Percentiles rank a stretch among this genome's conserved stretches.
Conservation (phyloP, 2,329 filamentous ascomycete species). For the Neophaeococcomyces aloes region DNA sequence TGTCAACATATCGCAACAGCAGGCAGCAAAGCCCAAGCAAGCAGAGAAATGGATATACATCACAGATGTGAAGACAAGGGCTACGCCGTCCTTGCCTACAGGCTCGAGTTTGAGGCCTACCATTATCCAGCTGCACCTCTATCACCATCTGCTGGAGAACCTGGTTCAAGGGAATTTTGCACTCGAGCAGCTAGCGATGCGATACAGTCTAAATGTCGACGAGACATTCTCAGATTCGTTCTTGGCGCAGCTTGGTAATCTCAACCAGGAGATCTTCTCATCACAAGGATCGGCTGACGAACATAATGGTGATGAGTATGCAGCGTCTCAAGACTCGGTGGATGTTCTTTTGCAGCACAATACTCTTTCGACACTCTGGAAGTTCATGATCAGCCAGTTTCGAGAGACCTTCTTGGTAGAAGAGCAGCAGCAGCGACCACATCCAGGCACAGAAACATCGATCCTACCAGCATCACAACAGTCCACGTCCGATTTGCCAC, state of each 20-base stretch:
- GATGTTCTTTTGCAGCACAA: conserved; percentile 48
- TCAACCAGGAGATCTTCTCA: conserved; percentile 59
- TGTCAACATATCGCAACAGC: conserved; percentile 19
- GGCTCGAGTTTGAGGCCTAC: conserved; percentile 61
- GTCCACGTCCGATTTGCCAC: conserved; percentile 26
- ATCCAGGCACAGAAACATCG: conserved; percentile 24
- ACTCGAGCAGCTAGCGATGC: conserved; percentile 55
- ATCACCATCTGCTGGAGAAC: conserved; percentile 70
- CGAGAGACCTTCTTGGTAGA: conserved; percentile 37
- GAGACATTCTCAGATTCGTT: conserved; percentile 67
- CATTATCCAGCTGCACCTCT: conserved; percentile 78
- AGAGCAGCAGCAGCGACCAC: conserved; percentile 10
- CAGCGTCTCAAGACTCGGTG: conserved; percentile 32
- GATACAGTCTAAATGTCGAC: conserved; percentile 58
- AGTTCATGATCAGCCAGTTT: conserved; percentile 52
- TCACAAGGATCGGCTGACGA: conserved; percentile 23
- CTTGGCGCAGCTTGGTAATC: conserved; percentile 58
- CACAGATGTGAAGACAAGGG: conserved; percentile 79
- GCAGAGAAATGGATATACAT: conserved; percentile 52
- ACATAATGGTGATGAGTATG: conserved; percentile 22
- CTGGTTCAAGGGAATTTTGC: conserved; percentile 63
- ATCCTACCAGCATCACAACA: conserved; percentile 12
- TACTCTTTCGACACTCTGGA: conserved; percentile 50
- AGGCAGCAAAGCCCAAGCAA: conserved; percentile 15
- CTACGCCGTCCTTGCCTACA: conserved; percentile 52